phyloP scores from a whole-genome alignment of 306 rosid genomes.

The Fagus crenata region DNA sequence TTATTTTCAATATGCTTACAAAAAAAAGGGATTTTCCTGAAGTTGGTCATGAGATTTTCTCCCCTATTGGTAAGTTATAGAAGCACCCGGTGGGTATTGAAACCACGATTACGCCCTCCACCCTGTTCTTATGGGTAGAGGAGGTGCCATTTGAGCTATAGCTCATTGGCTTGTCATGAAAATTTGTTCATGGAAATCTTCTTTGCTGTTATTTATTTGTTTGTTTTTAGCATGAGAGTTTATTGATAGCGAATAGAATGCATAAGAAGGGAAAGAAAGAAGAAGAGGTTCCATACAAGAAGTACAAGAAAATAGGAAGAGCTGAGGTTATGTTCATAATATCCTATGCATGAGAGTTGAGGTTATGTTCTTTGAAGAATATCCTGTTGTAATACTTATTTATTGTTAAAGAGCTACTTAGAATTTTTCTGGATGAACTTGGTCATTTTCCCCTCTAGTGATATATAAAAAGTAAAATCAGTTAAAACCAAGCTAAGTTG shows the following conservation, averaged over 20 bases:
- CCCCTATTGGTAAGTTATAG: background rate
- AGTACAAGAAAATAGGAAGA: background rate
- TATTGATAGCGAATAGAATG: background rate
- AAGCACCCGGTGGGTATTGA: background rate
- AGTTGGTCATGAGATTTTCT: background rate
- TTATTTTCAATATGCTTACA: slow-evolving; percentile 17
- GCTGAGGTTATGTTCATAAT: background rate
- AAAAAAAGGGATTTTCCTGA: background rate
- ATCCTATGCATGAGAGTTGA: background rate
- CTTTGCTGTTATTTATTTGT: background rate
- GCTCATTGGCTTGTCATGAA: background rate
- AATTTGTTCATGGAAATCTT: background rate
- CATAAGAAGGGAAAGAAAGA: background rate
- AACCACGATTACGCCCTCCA: background rate
- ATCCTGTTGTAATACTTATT: slow-evolving; percentile 14
- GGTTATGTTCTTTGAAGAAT: slow-evolving; percentile 12
- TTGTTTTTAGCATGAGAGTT: background rate
- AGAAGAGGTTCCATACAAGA: background rate
- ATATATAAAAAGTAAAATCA: too few relatives aligned
- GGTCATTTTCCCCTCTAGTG: too few relatives aligned
- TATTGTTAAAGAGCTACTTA: background rate
- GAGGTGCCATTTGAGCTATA: background rate
- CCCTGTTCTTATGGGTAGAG: background rate
- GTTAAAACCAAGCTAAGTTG: too few relatives aligned
- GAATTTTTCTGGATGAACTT: background rate